phyloP scores from a whole-genome alignment of 2,329 filamentous ascomycete genomes.

The Cladosporium sp. region DNA sequence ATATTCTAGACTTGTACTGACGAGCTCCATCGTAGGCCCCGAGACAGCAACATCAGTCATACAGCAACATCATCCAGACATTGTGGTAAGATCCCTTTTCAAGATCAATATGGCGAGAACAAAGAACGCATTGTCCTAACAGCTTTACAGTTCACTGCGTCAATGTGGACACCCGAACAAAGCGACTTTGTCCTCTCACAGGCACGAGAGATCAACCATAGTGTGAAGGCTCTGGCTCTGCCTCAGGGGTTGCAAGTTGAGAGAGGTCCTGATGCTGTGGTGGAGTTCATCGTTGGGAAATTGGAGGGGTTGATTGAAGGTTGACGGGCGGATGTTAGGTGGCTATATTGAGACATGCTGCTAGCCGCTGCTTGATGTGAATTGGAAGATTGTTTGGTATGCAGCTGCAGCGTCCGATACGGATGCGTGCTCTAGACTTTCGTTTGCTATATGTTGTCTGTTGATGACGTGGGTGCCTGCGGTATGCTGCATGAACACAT shows the following conservation, averaged over 20 bases:
- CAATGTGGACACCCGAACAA: slow-evolving; percentile 54
- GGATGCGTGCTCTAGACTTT: too few relatives aligned
- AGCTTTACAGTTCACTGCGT: slow-evolving; percentile 51
- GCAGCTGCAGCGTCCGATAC: too few relatives aligned
- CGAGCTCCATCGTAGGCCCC: slow-evolving; percentile 15
- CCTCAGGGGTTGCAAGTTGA: slow-evolving; percentile 53
- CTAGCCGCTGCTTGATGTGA: too few relatives aligned
- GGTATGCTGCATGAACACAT: too few relatives aligned
- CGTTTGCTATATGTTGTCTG: too few relatives aligned
- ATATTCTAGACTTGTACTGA: too few relatives aligned
- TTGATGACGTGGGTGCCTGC: too few relatives aligned
- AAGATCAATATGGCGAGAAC: too few relatives aligned
- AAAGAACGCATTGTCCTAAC: too few relatives aligned
- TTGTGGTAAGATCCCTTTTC: slow-evolving; percentile 47
- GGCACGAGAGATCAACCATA: slow-evolving; percentile 43
- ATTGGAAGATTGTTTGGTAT: too few relatives aligned
- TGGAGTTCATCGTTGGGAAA: slow-evolving; percentile 47
- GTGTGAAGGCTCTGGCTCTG: slow-evolving; percentile 50
- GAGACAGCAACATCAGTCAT: slow-evolving; percentile 14
- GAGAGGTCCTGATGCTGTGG: slow-evolving; percentile 52
- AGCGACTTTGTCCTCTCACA: slow-evolving; percentile 42
- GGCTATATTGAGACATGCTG: too few relatives aligned
- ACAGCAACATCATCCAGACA: slow-evolving; percentile 17
- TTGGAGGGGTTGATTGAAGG: slow-evolving; percentile 30
- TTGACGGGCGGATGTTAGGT: background rate